Base-by-base conservation (phyloP, 352 stramenopile species). In the Globisporangium echinulatum region DNA sequence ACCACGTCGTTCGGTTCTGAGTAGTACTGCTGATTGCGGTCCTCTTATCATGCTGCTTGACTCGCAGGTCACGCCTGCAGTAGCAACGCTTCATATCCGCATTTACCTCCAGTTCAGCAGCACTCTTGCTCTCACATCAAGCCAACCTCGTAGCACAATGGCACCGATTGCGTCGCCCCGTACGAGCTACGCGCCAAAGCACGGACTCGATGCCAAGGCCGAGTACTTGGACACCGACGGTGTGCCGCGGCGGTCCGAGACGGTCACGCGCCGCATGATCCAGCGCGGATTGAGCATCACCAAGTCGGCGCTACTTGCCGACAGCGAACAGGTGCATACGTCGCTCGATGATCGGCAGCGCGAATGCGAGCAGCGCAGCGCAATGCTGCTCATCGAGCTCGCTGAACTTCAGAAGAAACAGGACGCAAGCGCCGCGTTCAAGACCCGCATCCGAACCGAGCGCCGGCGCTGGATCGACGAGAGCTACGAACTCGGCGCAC, bases 191-290 rank as follows among this genome's bases (percentile, higher is more conserved):
- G 15, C 33, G 9, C n/a, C 52, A 13, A 50, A 59, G 52, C 25
- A 61, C 3, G 54, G 49, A 25, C 50, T 66, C 8, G 61, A 66
- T 37, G 54, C 49, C 11, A 61, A 62, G 33, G 66, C 56, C 42
- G 61, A 75, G 49, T 79, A 76, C 52, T 51, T 75, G 48, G 68
- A 74, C 36, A 10, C n/a, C 5, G 59, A 76, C 40, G 71, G 71
- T 38, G 57, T 72, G 25, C 56, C 58, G 37, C 66, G 68, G 9
- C 61, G 71, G 10, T 79, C 71, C 7, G 52, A 64, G 25, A 76
- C 54, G 10, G 55, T 67, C 36, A 76, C 68, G 6, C 52, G 49
- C 7, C 68, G 71, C 15, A 79, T 79, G 71, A 49, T 76, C 42
- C 40, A 70, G 47, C 66, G 61, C 14, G 76, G 75, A 0, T 37